Percentiles rank a stretch among this genome's conserved stretches.
Conservation (phyloP, 495 filamentous ascomycete genomes). For the Hypoxylon lenormandii region DNA sequence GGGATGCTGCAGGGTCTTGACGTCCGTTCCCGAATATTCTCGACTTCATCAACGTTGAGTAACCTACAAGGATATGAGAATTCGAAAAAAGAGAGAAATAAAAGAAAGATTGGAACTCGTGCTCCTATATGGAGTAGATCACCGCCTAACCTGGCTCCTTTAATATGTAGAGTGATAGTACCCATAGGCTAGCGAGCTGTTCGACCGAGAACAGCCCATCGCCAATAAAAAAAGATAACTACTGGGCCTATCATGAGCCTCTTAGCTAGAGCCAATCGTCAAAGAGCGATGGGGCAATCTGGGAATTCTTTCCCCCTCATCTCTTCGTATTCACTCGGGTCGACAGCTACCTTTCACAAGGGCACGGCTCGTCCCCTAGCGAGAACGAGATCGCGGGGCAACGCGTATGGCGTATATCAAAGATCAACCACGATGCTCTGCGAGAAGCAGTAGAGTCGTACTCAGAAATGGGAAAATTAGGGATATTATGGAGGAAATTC, state of each 20-base stretch:
- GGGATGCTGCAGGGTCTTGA: slow-evolving; percentile 25
- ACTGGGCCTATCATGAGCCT: slow-evolving; percentile 32
- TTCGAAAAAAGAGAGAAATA: too few species aligned
- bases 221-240: slow-evolving; percentile 37
- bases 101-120: slow-evolving; percentile 21
- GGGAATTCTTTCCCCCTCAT: slow-evolving; percentile 15
- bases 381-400: slow-evolving; percentile 26
- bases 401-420: slow-evolving; percentile 38
- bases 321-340: slow-evolving; percentile 7
- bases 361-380: slow-evolving; percentile 8
- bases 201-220: slow-evolving; percentile 30
- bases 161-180: slow-evolving; percentile 40
- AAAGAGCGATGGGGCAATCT: slow-evolving; percentile 3
- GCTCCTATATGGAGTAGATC: slow-evolving; percentile 20
- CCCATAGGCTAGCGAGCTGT: slow-evolving; percentile 19
- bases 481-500: slow-evolving; percentile 25
- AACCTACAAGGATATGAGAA: slow-evolving; percentile 28
- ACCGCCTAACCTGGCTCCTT: slow-evolving; percentile 37
- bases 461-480: slow-evolving; percentile 25
- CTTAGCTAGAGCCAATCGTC: slow-evolving; percentile 20
- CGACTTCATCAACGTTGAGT: slow-evolving; percentile 31
- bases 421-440: slow-evolving; percentile 11
- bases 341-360: slow-evolving; percentile 10
- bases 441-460: slow-evolving; percentile 29
- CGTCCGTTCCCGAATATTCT: slow-evolving; percentile 35